Conservation (phyloP, 1,284 basidiomycete genomes). For the Pisolithus thermaeus region DNA sequence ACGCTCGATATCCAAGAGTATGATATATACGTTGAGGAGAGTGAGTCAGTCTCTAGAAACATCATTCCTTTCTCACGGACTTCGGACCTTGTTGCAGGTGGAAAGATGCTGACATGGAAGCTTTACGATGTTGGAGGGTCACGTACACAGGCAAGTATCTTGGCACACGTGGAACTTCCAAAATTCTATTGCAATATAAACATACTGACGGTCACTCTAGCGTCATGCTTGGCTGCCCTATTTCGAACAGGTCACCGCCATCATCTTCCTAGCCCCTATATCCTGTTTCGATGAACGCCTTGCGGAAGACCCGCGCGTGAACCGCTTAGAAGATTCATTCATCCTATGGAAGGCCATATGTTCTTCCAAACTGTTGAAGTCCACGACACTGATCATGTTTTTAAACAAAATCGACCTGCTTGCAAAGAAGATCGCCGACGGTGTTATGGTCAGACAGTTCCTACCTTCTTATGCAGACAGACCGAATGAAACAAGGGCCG, state of each 20-base stretch:
- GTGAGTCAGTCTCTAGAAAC: conserved; percentile 21
- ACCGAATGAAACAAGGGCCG: conserved; percentile 41
- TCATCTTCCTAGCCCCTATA: conserved; percentile 65
- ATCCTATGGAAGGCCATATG: conserved; percentile 59
- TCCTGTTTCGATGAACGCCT: conserved; percentile 69
- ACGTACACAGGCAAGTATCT: conserved; percentile 41
- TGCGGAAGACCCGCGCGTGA: conserved; percentile 53
- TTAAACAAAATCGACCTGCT: conserved; percentile 62
- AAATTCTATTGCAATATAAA: conserved; percentile 1
- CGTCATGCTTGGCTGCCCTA: conserved; percentile 65
- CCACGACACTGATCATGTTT: conserved; percentile 57
- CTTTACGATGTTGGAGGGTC: conserved; percentile 56
- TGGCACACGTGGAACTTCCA: conserved; percentile 1
- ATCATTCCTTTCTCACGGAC: neutral
- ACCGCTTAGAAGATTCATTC: conserved; percentile 61
- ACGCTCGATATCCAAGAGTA: conserved; percentile 73
- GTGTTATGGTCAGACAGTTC: conserved; percentile 47
- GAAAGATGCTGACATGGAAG: conserved; percentile 37
- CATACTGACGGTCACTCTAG: conserved; percentile 20
- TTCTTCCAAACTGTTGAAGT: conserved; percentile 47
- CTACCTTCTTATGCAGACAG: conserved; percentile 58
- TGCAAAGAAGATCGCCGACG: conserved; percentile 50
- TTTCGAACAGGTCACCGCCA: conserved; percentile 64
- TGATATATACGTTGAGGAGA: conserved; percentile 43
- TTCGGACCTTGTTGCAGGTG: conserved; percentile 8